Conservation (phyloP, 371 early-diverging fungal genomes). For the Rhizopus microsporus region DNA sequence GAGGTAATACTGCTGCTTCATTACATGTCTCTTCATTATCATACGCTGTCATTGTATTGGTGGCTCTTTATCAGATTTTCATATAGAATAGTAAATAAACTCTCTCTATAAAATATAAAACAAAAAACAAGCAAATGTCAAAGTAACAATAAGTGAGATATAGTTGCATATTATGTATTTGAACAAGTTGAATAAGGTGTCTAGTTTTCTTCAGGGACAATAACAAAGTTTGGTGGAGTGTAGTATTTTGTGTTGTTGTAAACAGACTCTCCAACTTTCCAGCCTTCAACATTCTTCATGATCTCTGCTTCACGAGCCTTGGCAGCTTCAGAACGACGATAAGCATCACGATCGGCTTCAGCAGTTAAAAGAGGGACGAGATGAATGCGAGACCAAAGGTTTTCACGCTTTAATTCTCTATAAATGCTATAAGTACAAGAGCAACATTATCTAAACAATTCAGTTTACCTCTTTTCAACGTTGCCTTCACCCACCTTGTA, state of each 20-base stretch:
- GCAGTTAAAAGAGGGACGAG: slow-evolving; percentile 89
- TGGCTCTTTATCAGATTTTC: not conserved
- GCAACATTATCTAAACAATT: not conserved
- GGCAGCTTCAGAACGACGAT: slow-evolving; percentile 80
- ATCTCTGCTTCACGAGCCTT: slow-evolving; percentile 80
- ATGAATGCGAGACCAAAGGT: slow-evolving; percentile 91
- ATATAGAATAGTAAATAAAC: not conserved
- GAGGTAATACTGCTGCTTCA: slow-evolving; percentile 7
- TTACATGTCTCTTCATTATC: not conserved
- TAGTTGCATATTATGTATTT: not conserved
- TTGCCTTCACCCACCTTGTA: slow-evolving; percentile 69
- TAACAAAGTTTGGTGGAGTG: slow-evolving; percentile 62
- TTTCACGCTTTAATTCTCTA: slow-evolving; percentile 92
- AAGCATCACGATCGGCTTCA: slow-evolving; percentile 91
- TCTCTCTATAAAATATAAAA: not conserved
- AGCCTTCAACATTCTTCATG: slow-evolving; percentile 83
- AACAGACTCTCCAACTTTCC: slow-evolving; percentile 81
- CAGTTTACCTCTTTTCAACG: slow-evolving; percentile 70
- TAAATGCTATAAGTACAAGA: not conserved
- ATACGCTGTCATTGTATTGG: not conserved
- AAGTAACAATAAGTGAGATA: not conserved
- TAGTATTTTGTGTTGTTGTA: slow-evolving; percentile 84
- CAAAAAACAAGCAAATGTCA: not conserved
- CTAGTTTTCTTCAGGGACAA: slow-evolving; percentile 51
- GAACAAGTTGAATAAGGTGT: slow-evolving; percentile 1